Evolutionary conservation across 352 stramenopile species (phyloP).

Genomic region (Pythium periplocum): DNA sequence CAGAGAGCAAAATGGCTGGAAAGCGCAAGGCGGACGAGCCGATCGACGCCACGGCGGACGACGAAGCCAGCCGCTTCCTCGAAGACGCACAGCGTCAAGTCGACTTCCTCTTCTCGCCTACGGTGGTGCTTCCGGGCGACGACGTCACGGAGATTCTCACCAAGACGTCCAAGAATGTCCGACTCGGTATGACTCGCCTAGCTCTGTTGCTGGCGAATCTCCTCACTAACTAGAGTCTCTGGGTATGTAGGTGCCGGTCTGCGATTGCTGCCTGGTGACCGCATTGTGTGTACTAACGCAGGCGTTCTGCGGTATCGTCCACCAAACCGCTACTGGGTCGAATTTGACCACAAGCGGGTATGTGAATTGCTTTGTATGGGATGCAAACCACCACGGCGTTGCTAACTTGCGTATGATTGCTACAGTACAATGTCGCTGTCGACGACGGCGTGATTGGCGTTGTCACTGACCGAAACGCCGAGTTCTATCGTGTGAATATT

Average conservation of each 20-base stretch:
- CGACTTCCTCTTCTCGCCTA: conserved; percentile 71
- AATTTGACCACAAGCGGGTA: conserved; percentile 85
- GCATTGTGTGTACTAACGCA: conserved; percentile 74
- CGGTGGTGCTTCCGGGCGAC: conserved; percentile 69
- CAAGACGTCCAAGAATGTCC: conserved; percentile 60
- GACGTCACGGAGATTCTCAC: conserved; percentile 76
- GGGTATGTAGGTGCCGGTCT: conserved; percentile 43
- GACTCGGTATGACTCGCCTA: conserved; percentile 35
- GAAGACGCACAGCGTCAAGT: conserved; percentile 70
- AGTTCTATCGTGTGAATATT: conserved; percentile 95
- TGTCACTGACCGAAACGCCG: conserved; percentile 90
- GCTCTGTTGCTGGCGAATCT: too few relatives aligned
- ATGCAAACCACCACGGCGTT: background rate
- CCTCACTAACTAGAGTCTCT: too few relatives aligned
- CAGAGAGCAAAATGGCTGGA: conserved; percentile 27
- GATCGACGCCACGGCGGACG: conserved; percentile 15
- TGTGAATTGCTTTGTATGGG: conserved; percentile 10
- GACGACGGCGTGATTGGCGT: conserved; percentile 93
- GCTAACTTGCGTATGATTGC: background rate
- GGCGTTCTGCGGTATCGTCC: conserved; percentile 82
- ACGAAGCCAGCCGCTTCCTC: conserved; percentile 53
- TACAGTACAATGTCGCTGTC: conserved; percentile 64
- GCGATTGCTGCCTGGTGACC: conserved; percentile 44
- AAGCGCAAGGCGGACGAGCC: conserved; percentile 39
- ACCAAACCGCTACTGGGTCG: conserved; percentile 87